Percentiles rank a stretch among this genome's conserved stretches.
Evolutionary conservation across 2,329 filamentous ascomycete species (phyloP).

Genomic region (Phaeophleospora eucalypticola): DNA sequence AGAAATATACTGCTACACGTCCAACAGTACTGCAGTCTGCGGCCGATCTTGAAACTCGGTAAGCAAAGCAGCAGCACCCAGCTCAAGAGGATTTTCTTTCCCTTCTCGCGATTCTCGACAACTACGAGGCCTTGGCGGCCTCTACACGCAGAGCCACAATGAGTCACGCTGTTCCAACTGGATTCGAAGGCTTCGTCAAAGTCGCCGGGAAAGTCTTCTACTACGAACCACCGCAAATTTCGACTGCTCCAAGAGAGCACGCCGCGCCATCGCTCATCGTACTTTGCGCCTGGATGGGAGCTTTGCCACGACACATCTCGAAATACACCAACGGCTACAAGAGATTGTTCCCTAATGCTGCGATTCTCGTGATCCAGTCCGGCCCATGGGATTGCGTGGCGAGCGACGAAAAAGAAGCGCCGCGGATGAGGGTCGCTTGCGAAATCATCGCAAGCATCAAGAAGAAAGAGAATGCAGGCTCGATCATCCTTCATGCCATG

Average conservation of each 20-base stretch:
- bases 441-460: slow-evolving; percentile 16
- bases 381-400: slow-evolving; percentile 20
- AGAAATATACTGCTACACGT: too few species aligned
- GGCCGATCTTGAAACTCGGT: too few species aligned
- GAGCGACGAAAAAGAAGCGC: slow-evolving; percentile 8
- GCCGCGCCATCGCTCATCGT: slow-evolving; percentile 38
- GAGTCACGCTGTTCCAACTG: not conserved
- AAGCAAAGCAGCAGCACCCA: too few species aligned
- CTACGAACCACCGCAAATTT: not conserved
- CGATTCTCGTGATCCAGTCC: slow-evolving; percentile 30
- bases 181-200: slow-evolving; percentile 2
- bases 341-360: slow-evolving; percentile 23
- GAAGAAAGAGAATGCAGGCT: not conserved
- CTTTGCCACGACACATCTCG: slow-evolving; percentile 28
- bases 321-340: slow-evolving; percentile 33
- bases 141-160: too few species aligned
- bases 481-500: slow-evolving; percentile 31
- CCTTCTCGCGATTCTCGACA: too few species aligned
- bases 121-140: too few species aligned
- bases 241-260: slow-evolving; percentile 20
- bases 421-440: slow-evolving; percentile 14
- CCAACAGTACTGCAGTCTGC: too few species aligned
- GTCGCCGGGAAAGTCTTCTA: slow-evolving; percentile 5
- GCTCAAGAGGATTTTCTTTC: too few species aligned
- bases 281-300: slow-evolving; percentile 33